Conservation (phyloP, 1,284 basidiomycete species). For the Paramarasmius palmivorus region DNA sequence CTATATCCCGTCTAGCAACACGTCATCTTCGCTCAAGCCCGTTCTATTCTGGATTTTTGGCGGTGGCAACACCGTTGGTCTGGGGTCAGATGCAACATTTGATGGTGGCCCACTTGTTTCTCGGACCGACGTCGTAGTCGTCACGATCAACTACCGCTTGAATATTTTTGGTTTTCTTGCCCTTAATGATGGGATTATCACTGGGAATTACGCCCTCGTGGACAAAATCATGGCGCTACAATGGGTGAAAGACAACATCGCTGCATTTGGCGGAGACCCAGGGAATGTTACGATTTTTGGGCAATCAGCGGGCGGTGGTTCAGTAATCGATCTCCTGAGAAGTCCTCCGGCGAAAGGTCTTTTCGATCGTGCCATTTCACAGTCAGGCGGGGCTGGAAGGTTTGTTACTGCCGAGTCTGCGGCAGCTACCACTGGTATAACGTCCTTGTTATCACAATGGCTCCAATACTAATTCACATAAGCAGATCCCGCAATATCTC, state of each 20-base stretch:
- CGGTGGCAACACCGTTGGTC: not conserved
- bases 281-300: constrained; percentile 8
- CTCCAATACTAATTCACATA: constrained; percentile 15
- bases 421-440: no score
- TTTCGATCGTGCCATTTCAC: constrained; percentile 2
- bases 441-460: no score
- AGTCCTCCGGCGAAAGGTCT: constrained; percentile 4
- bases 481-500: constrained; percentile 11
- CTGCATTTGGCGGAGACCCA: constrained; percentile 20
- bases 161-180: constrained; percentile 42
- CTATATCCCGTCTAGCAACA: constrained; percentile 12
- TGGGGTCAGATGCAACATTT: not conserved
- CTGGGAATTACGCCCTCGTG: constrained; percentile 41
- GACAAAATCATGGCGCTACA: constrained; percentile 40
- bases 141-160: constrained; percentile 47
- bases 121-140: constrained; percentile 28
- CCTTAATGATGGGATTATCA: constrained; percentile 33
- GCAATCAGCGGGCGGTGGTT: constrained; percentile 7
- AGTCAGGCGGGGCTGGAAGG: not conserved
- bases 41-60: constrained; percentile 14
- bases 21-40: constrained; percentile 7
- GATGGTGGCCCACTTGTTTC: constrained; percentile 38
- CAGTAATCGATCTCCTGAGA: not conserved
- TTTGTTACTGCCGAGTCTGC: not conserved
- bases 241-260: constrained; percentile 30